Evolutionary conservation across 2,329 filamentous ascomycete species (phyloP).

Genomic region (Alternaria conjuncta): DNA sequence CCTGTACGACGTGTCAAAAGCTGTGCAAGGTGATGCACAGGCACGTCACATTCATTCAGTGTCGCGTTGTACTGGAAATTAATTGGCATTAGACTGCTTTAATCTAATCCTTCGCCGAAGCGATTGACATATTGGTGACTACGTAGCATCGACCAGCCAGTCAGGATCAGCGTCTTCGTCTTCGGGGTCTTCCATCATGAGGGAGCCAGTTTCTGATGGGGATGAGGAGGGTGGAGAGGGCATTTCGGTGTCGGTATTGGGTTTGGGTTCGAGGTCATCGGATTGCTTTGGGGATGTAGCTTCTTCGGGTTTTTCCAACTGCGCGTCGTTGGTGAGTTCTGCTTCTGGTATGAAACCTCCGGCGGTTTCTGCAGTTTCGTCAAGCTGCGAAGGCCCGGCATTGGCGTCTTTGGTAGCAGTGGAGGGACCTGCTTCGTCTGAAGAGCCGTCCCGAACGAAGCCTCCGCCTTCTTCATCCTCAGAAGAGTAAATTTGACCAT

Average conservation of each 20-base stretch:
- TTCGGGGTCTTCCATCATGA: conserved; percentile 68
- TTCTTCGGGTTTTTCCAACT: not conserved
- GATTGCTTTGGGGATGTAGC: not conserved
- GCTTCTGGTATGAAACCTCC: conserved; percentile 24
- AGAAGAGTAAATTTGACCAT: conserved; percentile 30
- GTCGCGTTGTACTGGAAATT: not conserved
- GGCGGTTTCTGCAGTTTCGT: conserved; percentile 20
- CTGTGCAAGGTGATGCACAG: not conserved
- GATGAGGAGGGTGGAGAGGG: conserved; percentile 19
- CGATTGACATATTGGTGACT: not conserved
- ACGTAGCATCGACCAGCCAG: conserved; percentile 56
- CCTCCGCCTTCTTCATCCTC: conserved; percentile 26
- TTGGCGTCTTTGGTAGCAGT: not conserved
- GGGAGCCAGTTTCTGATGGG: conserved; percentile 54
- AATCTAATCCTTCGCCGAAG: not conserved
- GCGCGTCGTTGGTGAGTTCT: not conserved
- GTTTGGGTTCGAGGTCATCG: not conserved
- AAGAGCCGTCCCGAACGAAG: conserved; percentile 24
- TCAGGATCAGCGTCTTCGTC: conserved; percentile 71
- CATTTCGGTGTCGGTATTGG: conserved; percentile 2
- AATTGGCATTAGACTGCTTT: not conserved
- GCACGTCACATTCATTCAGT: not conserved
- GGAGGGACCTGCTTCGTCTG: not conserved
- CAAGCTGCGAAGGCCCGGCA: conserved; percentile 52
- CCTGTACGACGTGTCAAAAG: not conserved